phyloP scores from a whole-genome alignment of 352 stramenopile genomes.

The Peronospora belbahrii region DNA sequence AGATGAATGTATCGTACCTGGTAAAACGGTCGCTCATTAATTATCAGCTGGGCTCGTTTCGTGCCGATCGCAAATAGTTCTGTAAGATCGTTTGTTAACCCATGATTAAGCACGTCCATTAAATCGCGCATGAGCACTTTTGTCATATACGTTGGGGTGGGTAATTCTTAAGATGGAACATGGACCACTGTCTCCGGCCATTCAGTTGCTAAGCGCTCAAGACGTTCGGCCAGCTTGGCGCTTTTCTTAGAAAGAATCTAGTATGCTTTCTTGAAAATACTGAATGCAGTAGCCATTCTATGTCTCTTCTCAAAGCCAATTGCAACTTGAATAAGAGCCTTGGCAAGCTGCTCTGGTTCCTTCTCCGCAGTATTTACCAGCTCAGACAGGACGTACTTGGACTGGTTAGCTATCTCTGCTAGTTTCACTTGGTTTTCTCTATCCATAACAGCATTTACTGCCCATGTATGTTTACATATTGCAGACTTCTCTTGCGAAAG shows the following conservation, averaged over 20 bases:
- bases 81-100: conserved; percentile 31
- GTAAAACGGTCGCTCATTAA: conserved; percentile 33
- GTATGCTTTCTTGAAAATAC: conserved; percentile 50
- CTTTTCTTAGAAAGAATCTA: conserved; percentile 41
- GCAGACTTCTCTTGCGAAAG: too few relatives aligned
- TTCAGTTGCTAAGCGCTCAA: conserved; percentile 26
- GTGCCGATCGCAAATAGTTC: conserved; percentile 42
- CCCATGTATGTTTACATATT: too few relatives aligned
- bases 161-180: conserved; percentile 35
- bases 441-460: too few relatives aligned
- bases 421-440: too few relatives aligned
- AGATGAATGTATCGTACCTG: conserved; percentile 18
- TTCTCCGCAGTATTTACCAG: too few relatives aligned
- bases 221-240: conserved; percentile 37
- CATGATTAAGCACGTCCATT: conserved; percentile 40
- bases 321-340: too few relatives aligned
- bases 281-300: too few relatives aligned
- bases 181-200: conserved; percentile 10
- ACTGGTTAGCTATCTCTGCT: too few relatives aligned
- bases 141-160: conserved; percentile 30
- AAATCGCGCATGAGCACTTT: conserved; percentile 44
- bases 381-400: too few relatives aligned
- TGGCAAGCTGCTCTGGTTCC: too few relatives aligned
- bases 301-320: too few relatives aligned
- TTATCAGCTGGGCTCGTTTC: conserved; percentile 42